Evolutionary conservation across 306 rosid species (phyloP).

Genomic region (Vigna radiata): DNA sequence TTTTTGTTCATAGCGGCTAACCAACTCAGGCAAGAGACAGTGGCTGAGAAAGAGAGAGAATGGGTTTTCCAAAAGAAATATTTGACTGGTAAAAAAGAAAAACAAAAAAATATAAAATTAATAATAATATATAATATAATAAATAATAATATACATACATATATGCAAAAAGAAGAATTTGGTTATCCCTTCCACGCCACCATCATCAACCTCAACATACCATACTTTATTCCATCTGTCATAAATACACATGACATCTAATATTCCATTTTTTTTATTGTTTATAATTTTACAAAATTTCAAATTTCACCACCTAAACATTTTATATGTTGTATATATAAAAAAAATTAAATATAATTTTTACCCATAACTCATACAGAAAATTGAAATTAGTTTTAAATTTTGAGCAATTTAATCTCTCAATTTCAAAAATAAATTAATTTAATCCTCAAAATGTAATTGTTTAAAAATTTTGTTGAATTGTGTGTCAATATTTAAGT

Average conservation of each 20-base stretch:
- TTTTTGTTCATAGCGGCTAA: constrained; percentile 42
- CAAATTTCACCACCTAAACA: background rate
- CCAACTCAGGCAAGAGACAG: constrained; percentile 32
- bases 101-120: background rate
- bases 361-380: too few relatives aligned
- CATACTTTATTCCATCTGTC: constrained; percentile 35
- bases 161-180: constrained; percentile 40
- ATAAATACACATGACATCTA: background rate
- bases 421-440: too few relatives aligned
- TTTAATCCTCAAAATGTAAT: too few relatives aligned
- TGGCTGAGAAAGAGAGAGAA: background rate
- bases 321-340: too few relatives aligned
- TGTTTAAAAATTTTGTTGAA: too few relatives aligned
- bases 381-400: too few relatives aligned
- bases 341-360: too few relatives aligned
- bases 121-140: background rate
- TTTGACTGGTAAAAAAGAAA: constrained; percentile 43
- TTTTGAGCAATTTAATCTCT: too few relatives aligned
- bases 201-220: background rate
- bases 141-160: background rate
- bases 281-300: background rate
- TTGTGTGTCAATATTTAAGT: too few relatives aligned
- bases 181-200: constrained; percentile 7
- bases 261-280: background rate
- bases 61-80: constrained; percentile 24